phyloP scores from a whole-genome alignment of 768 basidiomycete species.

The Boletus reticuloceps region DNA sequence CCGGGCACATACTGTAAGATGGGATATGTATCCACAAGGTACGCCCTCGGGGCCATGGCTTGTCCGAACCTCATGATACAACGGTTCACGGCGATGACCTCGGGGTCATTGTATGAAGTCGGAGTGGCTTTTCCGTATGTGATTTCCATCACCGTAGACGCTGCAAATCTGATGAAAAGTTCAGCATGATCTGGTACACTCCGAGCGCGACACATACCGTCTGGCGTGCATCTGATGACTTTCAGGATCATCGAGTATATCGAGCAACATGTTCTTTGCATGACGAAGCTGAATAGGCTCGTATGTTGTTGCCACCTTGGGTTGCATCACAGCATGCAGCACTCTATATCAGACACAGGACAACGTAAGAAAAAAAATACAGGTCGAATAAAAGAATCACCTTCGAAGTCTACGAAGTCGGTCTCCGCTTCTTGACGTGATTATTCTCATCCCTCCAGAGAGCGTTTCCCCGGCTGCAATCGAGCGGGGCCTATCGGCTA shows the following conservation, averaged over 20 bases:
- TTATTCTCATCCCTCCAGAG: constrained; percentile 32
- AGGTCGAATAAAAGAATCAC: background rate
- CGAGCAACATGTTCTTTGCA: constrained; percentile 1
- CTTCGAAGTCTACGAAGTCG: constrained; percentile 30
- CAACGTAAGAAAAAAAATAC: background rate
- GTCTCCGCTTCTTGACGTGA: constrained; percentile 28
- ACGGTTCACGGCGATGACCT: constrained; percentile 3
- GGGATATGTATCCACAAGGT: constrained; percentile 9
- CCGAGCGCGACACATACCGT: background rate
- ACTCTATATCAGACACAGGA: background rate
- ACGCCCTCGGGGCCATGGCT: background rate
- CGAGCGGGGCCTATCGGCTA: constrained; percentile 35
- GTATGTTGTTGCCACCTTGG: background rate
- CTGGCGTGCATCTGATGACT: background rate
- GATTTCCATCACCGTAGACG: constrained; percentile 2
- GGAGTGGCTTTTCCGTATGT: constrained; percentile 3
- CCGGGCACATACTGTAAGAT: constrained; percentile 4
- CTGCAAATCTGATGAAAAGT: background rate
- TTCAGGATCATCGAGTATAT: constrained; percentile 2
- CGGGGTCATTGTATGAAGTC: constrained; percentile 6
- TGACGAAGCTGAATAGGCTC: background rate
- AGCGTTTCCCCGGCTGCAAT: constrained; percentile 36
- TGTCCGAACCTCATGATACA: background rate
- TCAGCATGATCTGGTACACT: background rate
- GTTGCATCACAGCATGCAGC: background rate